A percentile compares a stretch with the other conserved stretches of the same genome.
phyloP scores from a whole-genome alignment of 306 rosid species.

The Trifolium pratense region DNA sequence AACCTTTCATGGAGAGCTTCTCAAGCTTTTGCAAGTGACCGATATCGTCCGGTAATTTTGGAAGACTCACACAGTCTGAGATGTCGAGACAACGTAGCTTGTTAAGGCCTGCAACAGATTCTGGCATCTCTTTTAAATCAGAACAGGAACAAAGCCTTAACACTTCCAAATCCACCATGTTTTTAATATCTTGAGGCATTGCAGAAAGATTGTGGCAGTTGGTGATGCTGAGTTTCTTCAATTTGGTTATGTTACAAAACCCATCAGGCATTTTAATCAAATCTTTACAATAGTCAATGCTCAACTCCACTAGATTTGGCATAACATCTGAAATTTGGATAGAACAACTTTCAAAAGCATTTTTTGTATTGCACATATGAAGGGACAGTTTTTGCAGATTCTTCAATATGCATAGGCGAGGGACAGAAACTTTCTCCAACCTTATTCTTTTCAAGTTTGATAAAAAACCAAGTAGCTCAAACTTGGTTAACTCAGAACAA shows the following conservation, averaged over 20 bases:
- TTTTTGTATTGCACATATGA: constrained; percentile 46
- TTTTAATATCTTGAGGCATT: constrained; percentile 44
- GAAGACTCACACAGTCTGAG: constrained; percentile 43
- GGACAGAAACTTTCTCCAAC: constrained; percentile 54
- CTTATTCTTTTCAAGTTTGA: constrained; percentile 56
- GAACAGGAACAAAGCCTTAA: constrained; percentile 51
- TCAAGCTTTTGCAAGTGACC: constrained; percentile 46
- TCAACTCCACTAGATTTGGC: constrained; percentile 51
- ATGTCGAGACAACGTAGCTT: constrained; percentile 46
- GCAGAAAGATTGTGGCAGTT: constrained; percentile 47
- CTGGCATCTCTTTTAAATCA: constrained; percentile 38
- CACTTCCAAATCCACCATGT: constrained; percentile 43
- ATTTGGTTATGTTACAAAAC: constrained; percentile 34
- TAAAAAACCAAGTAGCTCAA: constrained; percentile 47
- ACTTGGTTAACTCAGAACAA: constrained; percentile 45
- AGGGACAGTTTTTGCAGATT: constrained; percentile 49
- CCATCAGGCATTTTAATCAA: constrained; percentile 42
- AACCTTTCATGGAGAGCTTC: constrained; percentile 47
- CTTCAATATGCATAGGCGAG: constrained; percentile 39
- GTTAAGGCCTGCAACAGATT: constrained; percentile 34
- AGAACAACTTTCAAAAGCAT: constrained; percentile 35
- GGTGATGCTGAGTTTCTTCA: constrained; percentile 50
- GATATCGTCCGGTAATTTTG: constrained; percentile 34
- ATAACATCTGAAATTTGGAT: constrained; percentile 42
- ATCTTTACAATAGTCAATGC: constrained; percentile 55